These are phyloP conservation scores for Chaetomiaceae sp. DNA, from an alignment of 2,329 filamentous ascomycete genomes.

Conservation along the genomic window DNA sequence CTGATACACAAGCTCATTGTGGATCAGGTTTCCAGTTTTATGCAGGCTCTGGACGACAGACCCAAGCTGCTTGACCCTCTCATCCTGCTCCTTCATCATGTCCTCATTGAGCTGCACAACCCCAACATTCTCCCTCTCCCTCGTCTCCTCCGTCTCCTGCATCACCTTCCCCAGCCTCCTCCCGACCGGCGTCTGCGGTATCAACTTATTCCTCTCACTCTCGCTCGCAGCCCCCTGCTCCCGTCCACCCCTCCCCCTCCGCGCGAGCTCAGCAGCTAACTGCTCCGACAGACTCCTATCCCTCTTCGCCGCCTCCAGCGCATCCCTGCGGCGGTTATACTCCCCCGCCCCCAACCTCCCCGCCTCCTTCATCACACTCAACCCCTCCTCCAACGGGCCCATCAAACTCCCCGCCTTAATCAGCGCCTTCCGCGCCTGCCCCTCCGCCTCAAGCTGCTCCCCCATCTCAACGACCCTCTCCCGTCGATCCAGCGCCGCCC, in stretches of 20 bases:
- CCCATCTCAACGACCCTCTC: conserved; percentile 51
- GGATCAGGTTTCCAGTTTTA: conserved; percentile 73
- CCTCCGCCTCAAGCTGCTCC: conserved; percentile 55
- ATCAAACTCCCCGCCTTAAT: conserved; percentile 64
- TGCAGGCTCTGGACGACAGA: conserved; percentile 68
- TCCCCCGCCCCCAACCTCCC: conserved; percentile 67
- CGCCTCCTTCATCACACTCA: conserved; percentile 52
- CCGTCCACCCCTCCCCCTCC: conserved; percentile 35
- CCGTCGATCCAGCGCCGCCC: conserved; percentile 61
- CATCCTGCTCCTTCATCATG: conserved; percentile 70
- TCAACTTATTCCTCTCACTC: conserved; percentile 47
- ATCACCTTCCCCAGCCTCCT: conserved; percentile 69
- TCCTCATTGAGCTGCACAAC: conserved; percentile 70
- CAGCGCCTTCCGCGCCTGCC: conserved; percentile 70
- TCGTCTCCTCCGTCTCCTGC: conserved; percentile 70
- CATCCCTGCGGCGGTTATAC: conserved; percentile 64
- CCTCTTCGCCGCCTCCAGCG: conserved; percentile 64
- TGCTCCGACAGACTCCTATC: conserved; percentile 74
- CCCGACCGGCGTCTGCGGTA: conserved; percentile 37
- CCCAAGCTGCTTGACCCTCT: conserved; percentile 63
- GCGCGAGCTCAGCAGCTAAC: conserved; percentile 55
- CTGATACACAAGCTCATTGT: conserved; percentile 68
- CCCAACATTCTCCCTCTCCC: conserved; percentile 71
- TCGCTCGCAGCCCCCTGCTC: conserved; percentile 43
- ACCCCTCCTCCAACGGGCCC: conserved; percentile 59